Evolutionary conservation across 345 rosid genomes (phyloP).

Genomic region (Erodium maritimum): DNA sequence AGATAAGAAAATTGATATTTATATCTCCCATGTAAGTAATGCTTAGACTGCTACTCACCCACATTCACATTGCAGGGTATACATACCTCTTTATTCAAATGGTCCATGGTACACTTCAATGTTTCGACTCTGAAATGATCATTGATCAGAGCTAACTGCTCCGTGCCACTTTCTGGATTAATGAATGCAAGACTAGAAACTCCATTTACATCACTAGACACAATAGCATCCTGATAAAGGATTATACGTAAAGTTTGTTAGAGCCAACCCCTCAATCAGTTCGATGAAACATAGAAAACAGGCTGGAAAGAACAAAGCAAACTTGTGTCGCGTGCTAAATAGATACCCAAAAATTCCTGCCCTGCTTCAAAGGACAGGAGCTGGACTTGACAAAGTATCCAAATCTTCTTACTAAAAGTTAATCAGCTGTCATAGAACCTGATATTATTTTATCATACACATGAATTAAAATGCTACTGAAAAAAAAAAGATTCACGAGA

Average conservation of each 20-base stretch:
- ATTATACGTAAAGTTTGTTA: neutral
- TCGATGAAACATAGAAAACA: neutral
- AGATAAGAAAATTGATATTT: neutral
- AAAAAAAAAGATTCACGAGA: no score
- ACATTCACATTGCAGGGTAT: neutral
- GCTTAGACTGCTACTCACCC: neutral
- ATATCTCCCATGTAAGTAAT: neutral
- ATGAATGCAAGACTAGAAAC: slow-evolving; percentile 21
- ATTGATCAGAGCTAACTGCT: slow-evolving; percentile 38
- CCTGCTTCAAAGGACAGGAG: neutral
- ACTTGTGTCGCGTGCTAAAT: no score
- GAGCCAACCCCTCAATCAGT: neutral
- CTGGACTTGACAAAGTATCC: neutral
- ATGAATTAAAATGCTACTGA: neutral
- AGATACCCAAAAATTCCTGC: neutral
- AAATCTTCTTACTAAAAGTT: neutral
- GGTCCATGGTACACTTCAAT: slow-evolving; percentile 81
- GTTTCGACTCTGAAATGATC: slow-evolving; percentile 56
- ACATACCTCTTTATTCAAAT: slow-evolving; percentile 72
- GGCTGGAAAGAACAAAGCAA: neutral
- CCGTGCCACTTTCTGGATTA: slow-evolving; percentile 29
- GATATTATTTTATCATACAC: neutral
- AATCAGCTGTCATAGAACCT: neutral
- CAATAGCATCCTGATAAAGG: slow-evolving; percentile 38
- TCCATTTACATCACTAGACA: slow-evolving; percentile 30